A percentile compares a stretch with the other conserved stretches of the same genome.
phyloP scores from a whole-genome alignment of 139 green algal genomes.

The Penium margaritaceum region DNA sequence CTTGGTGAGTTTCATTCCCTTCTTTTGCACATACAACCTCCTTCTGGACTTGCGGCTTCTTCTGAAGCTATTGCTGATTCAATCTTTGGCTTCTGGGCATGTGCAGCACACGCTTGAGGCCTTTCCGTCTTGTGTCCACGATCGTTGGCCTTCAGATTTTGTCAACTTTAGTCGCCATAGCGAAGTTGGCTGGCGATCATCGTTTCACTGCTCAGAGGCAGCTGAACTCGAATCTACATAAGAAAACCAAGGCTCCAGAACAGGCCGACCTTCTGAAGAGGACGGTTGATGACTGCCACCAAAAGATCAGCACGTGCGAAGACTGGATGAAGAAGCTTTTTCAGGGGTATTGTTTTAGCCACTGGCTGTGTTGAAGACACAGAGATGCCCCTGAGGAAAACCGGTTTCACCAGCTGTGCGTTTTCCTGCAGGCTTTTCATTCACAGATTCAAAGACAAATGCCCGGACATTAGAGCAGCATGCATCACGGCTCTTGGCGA shows the following conservation, averaged over 20 bases:
- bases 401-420: too few relatives aligned
- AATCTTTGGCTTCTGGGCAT: too few relatives aligned
- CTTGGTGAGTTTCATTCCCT: too few relatives aligned
- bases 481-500: constrained; percentile 69
- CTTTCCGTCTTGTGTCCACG: constrained; percentile 25
- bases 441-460: constrained; percentile 62
- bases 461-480: constrained; percentile 60
- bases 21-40: too few relatives aligned
- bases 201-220: constrained; percentile 37
- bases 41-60: too few relatives aligned
- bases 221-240: constrained; percentile 32
- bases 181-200: constrained; percentile 5
- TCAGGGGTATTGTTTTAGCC: constrained; percentile 32
- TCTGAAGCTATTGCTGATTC: too few relatives aligned
- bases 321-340: constrained; percentile 41
- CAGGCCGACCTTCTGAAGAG: background rate
- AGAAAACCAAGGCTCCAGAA: background rate
- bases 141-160: constrained; percentile 32
- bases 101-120: constrained; percentile 22
- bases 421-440: constrained; percentile 51
- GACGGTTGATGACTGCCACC: constrained; percentile 22
- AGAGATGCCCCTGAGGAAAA: too few relatives aligned
- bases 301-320: constrained; percentile 20
- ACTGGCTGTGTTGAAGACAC: too few relatives aligned
- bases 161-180: constrained; percentile 29